Base-by-base conservation (phyloP, 2,329 filamentous ascomycete genomes). In the Penicillium sp. region DNA sequence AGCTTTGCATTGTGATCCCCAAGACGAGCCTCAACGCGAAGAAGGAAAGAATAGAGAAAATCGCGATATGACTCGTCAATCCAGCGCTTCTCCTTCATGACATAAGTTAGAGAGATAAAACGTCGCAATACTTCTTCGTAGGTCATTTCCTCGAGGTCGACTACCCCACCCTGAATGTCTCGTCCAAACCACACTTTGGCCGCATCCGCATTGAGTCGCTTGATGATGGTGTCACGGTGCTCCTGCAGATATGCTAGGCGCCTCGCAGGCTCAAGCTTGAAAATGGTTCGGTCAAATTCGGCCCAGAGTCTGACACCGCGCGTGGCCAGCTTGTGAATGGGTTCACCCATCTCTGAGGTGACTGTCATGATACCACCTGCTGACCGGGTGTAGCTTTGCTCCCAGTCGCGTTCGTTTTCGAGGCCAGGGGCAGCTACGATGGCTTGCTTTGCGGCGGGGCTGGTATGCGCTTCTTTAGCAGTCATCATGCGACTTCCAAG, bases 211-310 rank as follows among this genome's bases (percentile, higher is more conserved):
- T 96, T 96, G 60, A 96, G 82, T 70, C 90, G 93, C 76, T 90
- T 85, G 73, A 96, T 95, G 69, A 95, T 95, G 73, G 95, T 85
- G 40, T 88, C 83, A 44, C 88, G 84, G 65, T 87, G 85, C 75
- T 91, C 94, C 76, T 89, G 88, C 36, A 96, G 78, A 72, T 93
- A 89, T 2, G 85, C 79, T 24, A 95, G 77, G 36, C 89, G 85
- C 78, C 95, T 95, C 65, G 91, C 88, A 76, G 95, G 96, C 71
- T 95, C 90, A 43, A 98, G 76, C 65, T 83, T 86, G 77, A 98
- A 98, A 63, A 98, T 97, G 73, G 95, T 96, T 70, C 94, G 82
- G 65, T 98, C 93, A 90, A 98, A 95, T 73, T 98, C 93, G 41
- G 90, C 85, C 93, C 93, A 98, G 77, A 98, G 95, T 46, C 82